These are phyloP conservation scores for Hirschfeldia incana DNA, from an alignment of 345 rosid genomes.

Conservation along the genomic window DNA sequence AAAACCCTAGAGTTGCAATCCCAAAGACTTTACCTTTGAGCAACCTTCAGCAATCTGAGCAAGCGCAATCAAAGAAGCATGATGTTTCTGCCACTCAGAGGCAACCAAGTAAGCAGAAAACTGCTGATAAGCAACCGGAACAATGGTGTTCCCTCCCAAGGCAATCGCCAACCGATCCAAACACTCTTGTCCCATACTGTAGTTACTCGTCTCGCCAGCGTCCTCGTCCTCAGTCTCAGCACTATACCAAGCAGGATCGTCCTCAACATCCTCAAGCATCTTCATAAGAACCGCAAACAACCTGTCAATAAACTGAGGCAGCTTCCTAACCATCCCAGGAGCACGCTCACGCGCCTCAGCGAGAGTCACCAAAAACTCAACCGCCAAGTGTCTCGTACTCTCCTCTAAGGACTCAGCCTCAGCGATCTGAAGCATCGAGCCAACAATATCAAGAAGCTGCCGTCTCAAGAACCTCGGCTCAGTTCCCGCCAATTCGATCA, in stretches of 20 bases:
- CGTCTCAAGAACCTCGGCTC: constrained; percentile 90
- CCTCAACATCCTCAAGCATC: constrained; percentile 91
- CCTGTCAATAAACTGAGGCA: constrained; percentile 91
- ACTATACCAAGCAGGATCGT: constrained; percentile 88
- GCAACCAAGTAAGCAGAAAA: constrained; percentile 88
- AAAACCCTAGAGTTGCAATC: not conserved
- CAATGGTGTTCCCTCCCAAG: constrained; percentile 92
- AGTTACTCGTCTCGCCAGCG: constrained; percentile 93
- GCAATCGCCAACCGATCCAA: constrained; percentile 94
- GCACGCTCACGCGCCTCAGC: constrained; percentile 99
- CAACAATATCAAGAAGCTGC: constrained; percentile 91
- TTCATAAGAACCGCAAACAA: constrained; percentile 85
- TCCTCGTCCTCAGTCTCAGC: constrained; percentile 94
- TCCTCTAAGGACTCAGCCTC: constrained; percentile 95
- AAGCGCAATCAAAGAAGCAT: constrained; percentile 91
- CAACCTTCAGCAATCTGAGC: constrained; percentile 99
- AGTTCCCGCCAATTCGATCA: constrained; percentile 94
- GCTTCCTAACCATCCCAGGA: constrained; percentile 98
- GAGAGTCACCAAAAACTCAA: constrained; percentile 90
- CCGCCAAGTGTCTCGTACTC: constrained; percentile 85
- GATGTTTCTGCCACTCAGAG: constrained; percentile 98
- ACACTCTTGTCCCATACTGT: constrained; percentile 96
- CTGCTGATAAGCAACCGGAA: constrained; percentile 94
- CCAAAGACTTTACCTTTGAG: constrained; percentile 59
- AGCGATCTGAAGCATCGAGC: constrained; percentile 92